These are phyloP conservation scores for Mycosphaerella arachidis DNA, from an alignment of 2,329 filamentous ascomycete species.

Conservation along the genomic window DNA sequence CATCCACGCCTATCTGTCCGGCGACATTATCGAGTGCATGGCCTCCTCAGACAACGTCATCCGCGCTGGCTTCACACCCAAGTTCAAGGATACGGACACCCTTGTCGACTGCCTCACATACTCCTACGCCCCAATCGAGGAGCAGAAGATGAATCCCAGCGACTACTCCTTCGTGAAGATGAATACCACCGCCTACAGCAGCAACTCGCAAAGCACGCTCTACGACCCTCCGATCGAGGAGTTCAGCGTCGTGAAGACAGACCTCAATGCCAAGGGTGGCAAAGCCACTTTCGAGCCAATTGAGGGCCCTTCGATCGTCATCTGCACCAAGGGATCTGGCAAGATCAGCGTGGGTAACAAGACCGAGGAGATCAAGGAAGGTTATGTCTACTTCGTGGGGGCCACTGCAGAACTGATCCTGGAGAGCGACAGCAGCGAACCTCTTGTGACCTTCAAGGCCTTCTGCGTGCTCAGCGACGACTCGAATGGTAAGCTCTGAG, in stretches of 20 bases:
- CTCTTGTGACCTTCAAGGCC: constrained; percentile 81
- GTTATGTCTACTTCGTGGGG: constrained; percentile 62
- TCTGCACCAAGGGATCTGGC: constrained; percentile 80
- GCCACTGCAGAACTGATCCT: constrained; percentile 79
- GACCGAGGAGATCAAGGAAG: constrained; percentile 58
- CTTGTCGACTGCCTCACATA: constrained; percentile 91
- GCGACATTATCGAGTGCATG: constrained; percentile 99
- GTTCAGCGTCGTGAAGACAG: constrained; percentile 81
- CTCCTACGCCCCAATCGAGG: constrained; percentile 85
- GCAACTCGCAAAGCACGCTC: constrained; percentile 64
- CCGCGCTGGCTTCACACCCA: constrained; percentile 92
- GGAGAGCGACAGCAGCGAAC: constrained; percentile 62
- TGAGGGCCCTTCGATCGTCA: constrained; percentile 84
- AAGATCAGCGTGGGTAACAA: constrained; percentile 82
- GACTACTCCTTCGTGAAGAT: constrained; percentile 84
- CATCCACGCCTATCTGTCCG: constrained; percentile 90
- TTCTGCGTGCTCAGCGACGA: constrained; percentile 27
- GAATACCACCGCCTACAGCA: constrained; percentile 76
- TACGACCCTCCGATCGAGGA: constrained; percentile 98
- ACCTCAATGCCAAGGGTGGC: constrained; percentile 63
- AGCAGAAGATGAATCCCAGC: constrained; percentile 85
- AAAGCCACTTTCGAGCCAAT: constrained; percentile 87
- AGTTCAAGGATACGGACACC: constrained; percentile 93
- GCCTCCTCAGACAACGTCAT: constrained; percentile 98
- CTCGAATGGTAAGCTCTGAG: constrained; percentile 15